These are phyloP conservation scores for Hymenochaete sp. DNA, from an alignment of 1,284 basidiomycete genomes.

Conservation along the genomic window DNA sequence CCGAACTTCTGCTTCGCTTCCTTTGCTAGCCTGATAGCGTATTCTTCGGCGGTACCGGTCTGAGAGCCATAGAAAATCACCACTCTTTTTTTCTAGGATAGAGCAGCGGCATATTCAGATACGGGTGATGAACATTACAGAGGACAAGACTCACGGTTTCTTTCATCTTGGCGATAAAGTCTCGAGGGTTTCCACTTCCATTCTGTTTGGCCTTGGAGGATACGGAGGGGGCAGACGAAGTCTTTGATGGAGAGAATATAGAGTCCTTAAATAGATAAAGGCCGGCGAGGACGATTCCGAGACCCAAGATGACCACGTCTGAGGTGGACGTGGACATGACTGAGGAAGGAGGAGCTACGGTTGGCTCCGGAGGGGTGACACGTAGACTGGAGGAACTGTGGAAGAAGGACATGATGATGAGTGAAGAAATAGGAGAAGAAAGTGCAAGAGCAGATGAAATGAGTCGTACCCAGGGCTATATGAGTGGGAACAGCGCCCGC, in stretches of 20 bases:
- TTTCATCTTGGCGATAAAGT: conserved; percentile 89
- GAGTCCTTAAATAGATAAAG: conserved; percentile 74
- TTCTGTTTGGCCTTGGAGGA: conserved; percentile 38
- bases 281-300: conserved; percentile 65
- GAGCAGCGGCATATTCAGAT: background rate
- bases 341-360: background rate
- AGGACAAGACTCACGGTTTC: conserved; percentile 52
- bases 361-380: conserved; percentile 8
- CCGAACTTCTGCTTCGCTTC: conserved; percentile 93
- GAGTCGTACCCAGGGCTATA: conserved; percentile 2
- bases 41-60: conserved; percentile 94
- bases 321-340: conserved; percentile 37
- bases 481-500: too few species aligned
- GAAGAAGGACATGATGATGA: conserved; percentile 34
- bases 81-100: conserved; percentile 78
- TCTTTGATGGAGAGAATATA: conserved; percentile 54
- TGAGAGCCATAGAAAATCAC: conserved; percentile 96
- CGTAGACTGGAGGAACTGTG: conserved; percentile 12
- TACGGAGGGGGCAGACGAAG: conserved; percentile 42
- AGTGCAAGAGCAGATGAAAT: conserved; percentile 9
- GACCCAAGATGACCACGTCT: conserved; percentile 58
- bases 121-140: conserved; percentile 1
- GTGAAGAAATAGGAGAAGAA: conserved; percentile 18
- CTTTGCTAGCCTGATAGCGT: conserved; percentile 87
- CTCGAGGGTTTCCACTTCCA: conserved; percentile 74